phyloP scores from a whole-genome alignment of 768 basidiomycete species.

The Leucocoprinus leucothites region DNA sequence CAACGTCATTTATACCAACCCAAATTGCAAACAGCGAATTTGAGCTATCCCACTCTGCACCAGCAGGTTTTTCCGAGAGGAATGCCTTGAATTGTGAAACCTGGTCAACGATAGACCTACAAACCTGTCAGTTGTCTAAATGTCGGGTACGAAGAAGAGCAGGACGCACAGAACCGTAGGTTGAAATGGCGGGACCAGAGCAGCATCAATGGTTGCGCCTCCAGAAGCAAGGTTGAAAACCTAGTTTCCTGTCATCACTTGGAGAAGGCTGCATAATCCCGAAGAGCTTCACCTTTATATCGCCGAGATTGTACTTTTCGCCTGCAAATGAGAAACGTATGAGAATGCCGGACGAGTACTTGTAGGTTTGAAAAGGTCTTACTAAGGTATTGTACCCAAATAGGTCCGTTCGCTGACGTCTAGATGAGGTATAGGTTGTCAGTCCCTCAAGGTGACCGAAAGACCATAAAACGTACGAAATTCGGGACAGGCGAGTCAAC shows the following conservation, averaged over 20 bases:
- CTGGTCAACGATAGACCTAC: slow-evolving; percentile 52
- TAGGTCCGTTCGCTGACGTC: slow-evolving; percentile 61
- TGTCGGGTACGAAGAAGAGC: background rate
- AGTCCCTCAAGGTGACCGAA: background rate
- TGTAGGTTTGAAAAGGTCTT: slow-evolving; percentile 12
- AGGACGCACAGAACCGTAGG: slow-evolving; percentile 39
- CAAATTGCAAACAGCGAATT: slow-evolving; percentile 59
- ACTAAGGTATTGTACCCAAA: slow-evolving; percentile 59
- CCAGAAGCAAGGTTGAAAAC: slow-evolving; percentile 53
- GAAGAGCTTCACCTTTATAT: slow-evolving; percentile 37
- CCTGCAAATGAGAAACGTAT: slow-evolving; percentile 25
- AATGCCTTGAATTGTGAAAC: slow-evolving; percentile 48
- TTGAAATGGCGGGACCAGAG: slow-evolving; percentile 46
- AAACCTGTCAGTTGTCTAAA: background rate
- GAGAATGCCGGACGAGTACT: background rate
- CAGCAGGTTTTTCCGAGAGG: slow-evolving; percentile 39
- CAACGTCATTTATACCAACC: slow-evolving; percentile 68
- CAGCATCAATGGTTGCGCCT: slow-evolving; percentile 56
- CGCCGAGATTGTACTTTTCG: slow-evolving; percentile 52
- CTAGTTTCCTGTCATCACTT: slow-evolving; percentile 15
- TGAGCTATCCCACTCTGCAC: slow-evolving; percentile 46
- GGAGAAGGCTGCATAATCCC: background rate
- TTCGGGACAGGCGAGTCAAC: slow-evolving; percentile 49
- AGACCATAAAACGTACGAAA: slow-evolving; percentile 33
- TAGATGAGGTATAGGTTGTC: slow-evolving; percentile 16